These are phyloP conservation scores for Aspergillus hortae DNA, from an alignment of 2,329 filamentous ascomycete genomes.

Conservation along the genomic window DNA sequence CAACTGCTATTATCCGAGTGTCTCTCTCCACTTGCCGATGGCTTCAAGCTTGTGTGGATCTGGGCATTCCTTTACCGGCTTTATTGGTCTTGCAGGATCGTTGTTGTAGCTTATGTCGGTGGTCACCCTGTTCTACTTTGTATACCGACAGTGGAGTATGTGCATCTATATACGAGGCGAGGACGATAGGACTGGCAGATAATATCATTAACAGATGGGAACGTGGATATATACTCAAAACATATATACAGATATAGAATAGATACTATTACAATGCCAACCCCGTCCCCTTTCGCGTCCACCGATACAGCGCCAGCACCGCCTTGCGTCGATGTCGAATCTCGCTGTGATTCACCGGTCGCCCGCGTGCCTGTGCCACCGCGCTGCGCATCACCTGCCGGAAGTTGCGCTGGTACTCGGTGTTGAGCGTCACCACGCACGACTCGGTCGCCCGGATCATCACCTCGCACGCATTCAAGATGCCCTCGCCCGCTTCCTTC, in stretches of 20 bases:
- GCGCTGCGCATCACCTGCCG: conserved; percentile 93
- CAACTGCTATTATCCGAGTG: background rate
- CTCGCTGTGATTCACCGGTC: conserved; percentile 79
- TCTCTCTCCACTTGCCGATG: too few species aligned
- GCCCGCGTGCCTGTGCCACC: conserved; percentile 78
- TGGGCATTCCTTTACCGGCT: background rate
- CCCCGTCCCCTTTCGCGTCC: conserved; percentile 87
- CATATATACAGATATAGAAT: background rate
- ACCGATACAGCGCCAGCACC: conserved; percentile 79
- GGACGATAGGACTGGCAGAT: too few species aligned
- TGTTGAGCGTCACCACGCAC: conserved; percentile 86
- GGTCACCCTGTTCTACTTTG: too few species aligned
- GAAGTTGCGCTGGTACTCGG: conserved; percentile 94
- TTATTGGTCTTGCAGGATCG: background rate
- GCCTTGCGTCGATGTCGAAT: conserved; percentile 80
- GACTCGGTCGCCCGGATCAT: conserved; percentile 90
- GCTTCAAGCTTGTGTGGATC: background rate
- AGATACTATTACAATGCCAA: conserved; percentile 52
- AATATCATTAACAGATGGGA: too few species aligned
- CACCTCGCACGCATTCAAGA: conserved; percentile 85
- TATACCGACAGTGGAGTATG: too few species aligned
- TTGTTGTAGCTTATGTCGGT: too few species aligned
- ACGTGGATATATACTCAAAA: too few species aligned
- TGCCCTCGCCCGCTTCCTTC: conserved; percentile 77
- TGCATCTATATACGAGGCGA: too few species aligned